Conservation (phyloP, 1,139 yeast species). For the Lodderomyces parapsilosis region DNA sequence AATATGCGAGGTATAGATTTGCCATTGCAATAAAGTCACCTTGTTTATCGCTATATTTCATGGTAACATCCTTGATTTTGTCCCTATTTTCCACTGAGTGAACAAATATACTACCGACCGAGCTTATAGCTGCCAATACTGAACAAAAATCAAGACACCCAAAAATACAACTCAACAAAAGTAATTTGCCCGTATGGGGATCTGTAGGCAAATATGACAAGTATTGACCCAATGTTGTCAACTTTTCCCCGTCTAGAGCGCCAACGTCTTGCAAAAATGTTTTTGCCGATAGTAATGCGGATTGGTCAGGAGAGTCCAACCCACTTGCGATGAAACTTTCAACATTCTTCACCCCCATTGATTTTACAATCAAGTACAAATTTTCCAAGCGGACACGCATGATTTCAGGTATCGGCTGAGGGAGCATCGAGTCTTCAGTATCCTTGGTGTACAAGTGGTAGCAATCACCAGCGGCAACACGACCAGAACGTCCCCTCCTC, state of each 20-base stretch:
- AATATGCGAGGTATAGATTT: slow-evolving; percentile 56
- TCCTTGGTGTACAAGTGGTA: slow-evolving; percentile 74
- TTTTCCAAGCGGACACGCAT: slow-evolving; percentile 80
- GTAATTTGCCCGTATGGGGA: slow-evolving; percentile 76
- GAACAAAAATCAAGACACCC: slow-evolving; percentile 79
- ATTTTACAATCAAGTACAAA: slow-evolving; percentile 75
- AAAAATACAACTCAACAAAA: slow-evolving; percentile 76
- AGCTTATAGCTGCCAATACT: slow-evolving; percentile 71
- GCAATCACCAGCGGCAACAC: slow-evolving; percentile 80
- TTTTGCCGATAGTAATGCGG: slow-evolving; percentile 62
- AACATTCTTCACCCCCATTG: slow-evolving; percentile 83
- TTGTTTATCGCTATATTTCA: slow-evolving; percentile 28
- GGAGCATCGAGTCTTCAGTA: slow-evolving; percentile 58
- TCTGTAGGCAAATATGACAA: slow-evolving; percentile 84
- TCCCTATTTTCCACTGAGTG: slow-evolving; percentile 65
- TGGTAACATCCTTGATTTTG: slow-evolving; percentile 51
- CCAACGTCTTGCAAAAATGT: slow-evolving; percentile 68
- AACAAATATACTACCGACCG: slow-evolving; percentile 73
- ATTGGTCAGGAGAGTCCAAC: slow-evolving; percentile 72
- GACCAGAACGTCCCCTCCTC: slow-evolving; percentile 98
- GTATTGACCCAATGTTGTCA: slow-evolving; percentile 81
- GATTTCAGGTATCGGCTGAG: slow-evolving; percentile 86
- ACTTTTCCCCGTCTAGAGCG: slow-evolving; percentile 53
- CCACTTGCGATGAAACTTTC: slow-evolving; percentile 69
- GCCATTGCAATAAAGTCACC: slow-evolving; percentile 79